Percentiles rank a stretch among this genome's conserved stretches.
Conservation (phyloP, 257 asterid species). For the Solanum stenotomum region DNA sequence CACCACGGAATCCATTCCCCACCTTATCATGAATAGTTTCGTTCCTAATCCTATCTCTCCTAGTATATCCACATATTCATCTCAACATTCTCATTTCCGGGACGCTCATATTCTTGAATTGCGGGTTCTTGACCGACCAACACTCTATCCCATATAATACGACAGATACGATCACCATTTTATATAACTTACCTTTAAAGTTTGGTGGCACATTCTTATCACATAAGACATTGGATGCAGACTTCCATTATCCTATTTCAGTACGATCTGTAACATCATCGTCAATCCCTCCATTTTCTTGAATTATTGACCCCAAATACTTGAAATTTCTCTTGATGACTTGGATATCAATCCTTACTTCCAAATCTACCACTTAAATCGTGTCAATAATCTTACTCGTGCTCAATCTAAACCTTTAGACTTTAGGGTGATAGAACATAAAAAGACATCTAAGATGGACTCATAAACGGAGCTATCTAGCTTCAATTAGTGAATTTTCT, state of each 20-base stretch:
- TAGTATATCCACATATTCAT: too few species aligned
- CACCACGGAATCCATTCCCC: background rate
- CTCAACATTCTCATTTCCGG: background rate
- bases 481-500: background rate
- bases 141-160: background rate
- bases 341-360: background rate
- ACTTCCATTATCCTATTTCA: background rate
- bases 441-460: background rate
- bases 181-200: background rate
- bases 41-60: background rate
- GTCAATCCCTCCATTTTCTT: background rate
- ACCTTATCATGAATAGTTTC: background rate
- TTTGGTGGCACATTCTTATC: background rate
- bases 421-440: background rate
- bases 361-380: too few species aligned
- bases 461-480: background rate
- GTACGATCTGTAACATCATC: too few species aligned
- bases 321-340: background rate
- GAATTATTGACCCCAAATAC: background rate
- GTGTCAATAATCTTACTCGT: background rate
- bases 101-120: too few species aligned
- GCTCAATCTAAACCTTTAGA: background rate
- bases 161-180: background rate
- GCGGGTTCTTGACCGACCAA: background rate
- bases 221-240: fast-evolving